These are phyloP conservation scores for Daldinia decipiens DNA, from an alignment of 495 filamentous ascomycete genomes.

Conservation along the genomic window DNA sequence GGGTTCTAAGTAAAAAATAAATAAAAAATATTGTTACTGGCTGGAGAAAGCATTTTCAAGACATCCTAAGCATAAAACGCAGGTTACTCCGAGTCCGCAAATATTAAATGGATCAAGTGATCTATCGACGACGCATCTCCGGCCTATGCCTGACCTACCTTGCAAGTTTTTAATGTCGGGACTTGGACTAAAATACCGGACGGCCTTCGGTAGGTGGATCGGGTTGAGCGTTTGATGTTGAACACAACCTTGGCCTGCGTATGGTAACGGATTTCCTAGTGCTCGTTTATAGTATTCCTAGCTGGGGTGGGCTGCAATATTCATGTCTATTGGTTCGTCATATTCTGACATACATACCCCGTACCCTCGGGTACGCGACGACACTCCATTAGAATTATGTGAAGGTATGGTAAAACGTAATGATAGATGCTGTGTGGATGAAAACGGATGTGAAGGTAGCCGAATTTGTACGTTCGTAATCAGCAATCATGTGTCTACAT, in stretches of 20 bases:
- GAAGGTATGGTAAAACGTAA: background rate
- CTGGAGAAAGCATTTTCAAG: constrained; percentile 3
- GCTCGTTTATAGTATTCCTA: too few species aligned
- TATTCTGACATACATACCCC: constrained; percentile 22
- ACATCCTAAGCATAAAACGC: background rate
- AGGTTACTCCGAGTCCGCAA: constrained; percentile 7
- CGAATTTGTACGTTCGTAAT: constrained; percentile 15
- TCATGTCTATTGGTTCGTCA: constrained; percentile 6
- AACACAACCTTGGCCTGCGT: background rate
- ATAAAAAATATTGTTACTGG: background rate
- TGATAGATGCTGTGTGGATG: constrained; percentile 18
- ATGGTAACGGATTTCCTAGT: background rate
- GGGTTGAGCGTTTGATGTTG: background rate
- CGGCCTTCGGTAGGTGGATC: background rate
- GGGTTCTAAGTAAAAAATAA: background rate
- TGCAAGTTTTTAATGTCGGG: background rate
- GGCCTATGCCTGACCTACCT: constrained; percentile 11
- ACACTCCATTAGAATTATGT: background rate
- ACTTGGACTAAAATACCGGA: background rate
- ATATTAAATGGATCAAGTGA: constrained; percentile 28
- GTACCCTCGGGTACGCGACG: background rate
- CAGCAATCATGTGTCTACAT: constrained; percentile 35
- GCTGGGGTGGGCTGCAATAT: background rate
- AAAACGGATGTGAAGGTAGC: constrained; percentile 11
- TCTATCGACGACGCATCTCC: constrained; percentile 18